phyloP scores from a whole-genome alignment of 1,284 basidiomycete species.

The Boletus calvinii region DNA sequence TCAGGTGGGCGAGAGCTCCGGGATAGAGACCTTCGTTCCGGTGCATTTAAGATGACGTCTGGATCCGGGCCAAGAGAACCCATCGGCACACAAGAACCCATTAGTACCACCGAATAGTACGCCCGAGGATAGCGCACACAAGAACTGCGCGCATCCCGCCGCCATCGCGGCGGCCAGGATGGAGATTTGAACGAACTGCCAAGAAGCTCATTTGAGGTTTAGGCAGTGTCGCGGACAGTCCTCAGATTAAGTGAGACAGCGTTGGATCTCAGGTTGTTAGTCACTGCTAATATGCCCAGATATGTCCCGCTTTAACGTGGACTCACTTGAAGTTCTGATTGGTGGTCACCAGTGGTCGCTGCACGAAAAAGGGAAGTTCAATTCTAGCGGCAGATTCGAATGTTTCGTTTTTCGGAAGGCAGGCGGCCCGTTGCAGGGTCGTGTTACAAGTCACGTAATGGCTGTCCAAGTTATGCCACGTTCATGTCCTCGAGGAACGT shows the following conservation, averaged over 20 bases:
- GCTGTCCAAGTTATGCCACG: not conserved
- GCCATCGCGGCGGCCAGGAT: constrained; percentile 30
- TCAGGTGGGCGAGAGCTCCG: constrained; percentile 12
- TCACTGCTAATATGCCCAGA: constrained; percentile 7
- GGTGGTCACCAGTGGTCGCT: not conserved
- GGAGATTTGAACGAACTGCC: constrained; percentile 19
- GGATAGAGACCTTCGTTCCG: constrained; percentile 5
- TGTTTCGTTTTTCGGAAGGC: constrained; percentile 8
- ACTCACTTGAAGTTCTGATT: constrained; percentile 9
- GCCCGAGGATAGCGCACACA: constrained; percentile 24
- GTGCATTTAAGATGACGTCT: constrained; percentile 8
- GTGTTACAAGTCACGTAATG: constrained; percentile 17
- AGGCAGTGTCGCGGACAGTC: not conserved
- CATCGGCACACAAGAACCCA: constrained; percentile 12
- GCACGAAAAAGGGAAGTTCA: constrained; percentile 22
- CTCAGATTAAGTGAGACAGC: constrained; percentile 22
- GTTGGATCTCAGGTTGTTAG: constrained; percentile 17
- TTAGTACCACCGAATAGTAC: constrained; percentile 23
- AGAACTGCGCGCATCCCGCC: constrained; percentile 21
- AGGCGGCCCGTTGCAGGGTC: constrained; percentile 17
- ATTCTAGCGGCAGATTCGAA: not conserved
- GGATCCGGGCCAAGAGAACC: constrained; percentile 5
- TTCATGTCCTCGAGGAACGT: constrained; percentile 1
- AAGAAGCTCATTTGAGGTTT: constrained; percentile 2
- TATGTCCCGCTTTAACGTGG: not conserved